A percentile compares a stretch with the other conserved stretches of the same genome.
Evolutionary conservation across 2,329 filamentous ascomycete species (phyloP).

Genomic region (Penicillium brasilianum): DNA sequence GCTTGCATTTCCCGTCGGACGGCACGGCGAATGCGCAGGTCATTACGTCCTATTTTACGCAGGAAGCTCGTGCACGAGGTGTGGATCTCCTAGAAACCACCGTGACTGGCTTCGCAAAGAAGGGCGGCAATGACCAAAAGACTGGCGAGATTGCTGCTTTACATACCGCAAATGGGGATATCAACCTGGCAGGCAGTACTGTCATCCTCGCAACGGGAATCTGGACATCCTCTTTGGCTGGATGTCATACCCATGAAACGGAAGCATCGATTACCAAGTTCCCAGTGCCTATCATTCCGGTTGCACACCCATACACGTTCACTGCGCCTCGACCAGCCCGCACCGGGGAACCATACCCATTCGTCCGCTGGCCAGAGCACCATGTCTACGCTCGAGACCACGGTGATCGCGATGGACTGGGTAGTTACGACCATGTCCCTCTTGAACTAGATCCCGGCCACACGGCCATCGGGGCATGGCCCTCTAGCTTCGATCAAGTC

Average conservation of each 20-base stretch:
- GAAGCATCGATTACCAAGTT: constrained; percentile 18
- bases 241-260: constrained; percentile 9
- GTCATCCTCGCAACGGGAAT: constrained; percentile 40
- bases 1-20: constrained; percentile 34
- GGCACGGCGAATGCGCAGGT: constrained; percentile 33
- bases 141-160: constrained; percentile 17
- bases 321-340: constrained; percentile 28
- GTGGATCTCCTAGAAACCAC: constrained; percentile 32
- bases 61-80: constrained; percentile 27
- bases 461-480: constrained; percentile 31
- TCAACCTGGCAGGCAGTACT: constrained; percentile 27
- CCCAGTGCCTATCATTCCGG: constrained; percentile 40
- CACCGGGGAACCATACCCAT: constrained; percentile 31
- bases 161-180: constrained; percentile 21
- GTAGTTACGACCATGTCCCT: constrained; percentile 41
- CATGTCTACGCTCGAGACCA: constrained; percentile 45
- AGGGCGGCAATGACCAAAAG: not conserved
- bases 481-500: constrained; percentile 28
- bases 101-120: constrained; percentile 18
- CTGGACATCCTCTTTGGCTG: constrained; percentile 34
- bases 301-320: constrained; percentile 45
- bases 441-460: constrained; percentile 25
- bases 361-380: constrained; percentile 44
- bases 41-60: constrained; percentile 34
- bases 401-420: constrained; percentile 39